phyloP scores from a whole-genome alignment of 495 filamentous ascomycete genomes.

The Penicillium subrubescens region DNA sequence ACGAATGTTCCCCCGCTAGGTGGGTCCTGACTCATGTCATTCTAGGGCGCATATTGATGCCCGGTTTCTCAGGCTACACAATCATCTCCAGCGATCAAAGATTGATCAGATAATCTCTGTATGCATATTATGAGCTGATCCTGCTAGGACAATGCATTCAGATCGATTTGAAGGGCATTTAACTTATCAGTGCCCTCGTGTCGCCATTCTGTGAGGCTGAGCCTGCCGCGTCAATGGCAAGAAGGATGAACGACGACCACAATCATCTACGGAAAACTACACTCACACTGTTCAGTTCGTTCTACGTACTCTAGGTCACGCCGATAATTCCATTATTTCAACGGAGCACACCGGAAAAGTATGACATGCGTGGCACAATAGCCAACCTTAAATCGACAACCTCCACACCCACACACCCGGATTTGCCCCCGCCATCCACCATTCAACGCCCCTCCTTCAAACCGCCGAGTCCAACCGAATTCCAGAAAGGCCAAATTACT shows the following conservation, averaged over 20 bases:
- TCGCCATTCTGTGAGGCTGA: not conserved
- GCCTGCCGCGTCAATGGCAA: not conserved
- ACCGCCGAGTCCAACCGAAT: not conserved
- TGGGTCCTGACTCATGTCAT: constrained; percentile 11
- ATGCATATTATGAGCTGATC: no score
- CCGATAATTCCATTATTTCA: not conserved
- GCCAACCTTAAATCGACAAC: constrained; percentile 10
- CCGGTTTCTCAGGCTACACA: constrained; percentile 12
- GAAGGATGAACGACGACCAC: not conserved
- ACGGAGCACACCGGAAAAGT: not conserved
- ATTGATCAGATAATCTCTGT: no score
- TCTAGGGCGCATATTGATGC: constrained; percentile 7
- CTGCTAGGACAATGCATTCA: no score
- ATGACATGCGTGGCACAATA: not conserved
- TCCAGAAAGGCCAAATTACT: not conserved
- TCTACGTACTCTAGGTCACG: no score
- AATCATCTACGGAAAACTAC: not conserved
- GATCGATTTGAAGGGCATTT: not conserved
- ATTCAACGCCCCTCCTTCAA: not conserved
- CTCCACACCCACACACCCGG: not conserved
- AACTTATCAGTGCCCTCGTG: not conserved
- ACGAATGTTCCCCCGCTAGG: not conserved
- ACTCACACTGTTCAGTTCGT: no score
- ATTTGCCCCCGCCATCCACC: constrained; percentile 6
- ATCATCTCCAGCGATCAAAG: not conserved